Percentiles rank a stretch among this genome's conserved stretches.
Evolutionary conservation across 23 red algal species (phyloP).

Genomic region (Gracilaria caudata): DNA sequence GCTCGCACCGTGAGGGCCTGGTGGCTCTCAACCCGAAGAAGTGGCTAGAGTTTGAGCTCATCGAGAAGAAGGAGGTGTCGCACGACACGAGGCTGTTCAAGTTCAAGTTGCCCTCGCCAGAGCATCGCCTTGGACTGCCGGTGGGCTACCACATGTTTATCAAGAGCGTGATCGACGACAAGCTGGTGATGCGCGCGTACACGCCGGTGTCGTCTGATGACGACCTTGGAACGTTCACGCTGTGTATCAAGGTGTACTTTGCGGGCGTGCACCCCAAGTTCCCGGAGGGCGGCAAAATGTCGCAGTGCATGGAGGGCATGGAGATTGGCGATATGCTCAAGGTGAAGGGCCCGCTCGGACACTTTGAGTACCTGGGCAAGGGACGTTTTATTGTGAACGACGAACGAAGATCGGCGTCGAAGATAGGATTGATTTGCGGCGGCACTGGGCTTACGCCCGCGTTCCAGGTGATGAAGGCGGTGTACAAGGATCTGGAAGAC

Average conservation of each 20-base stretch:
- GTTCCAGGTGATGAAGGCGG: conserved; percentile 91
- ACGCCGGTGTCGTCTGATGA: conserved; percentile 86
- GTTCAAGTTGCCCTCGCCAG: conserved; percentile 75
- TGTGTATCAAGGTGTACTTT: conserved; percentile 96
- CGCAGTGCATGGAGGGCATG: conserved; percentile 92
- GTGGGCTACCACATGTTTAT: conserved; percentile 94
- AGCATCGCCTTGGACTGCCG: conserved; percentile 81
- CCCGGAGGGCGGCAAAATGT: conserved; percentile 89
- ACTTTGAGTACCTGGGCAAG: conserved; percentile 84
- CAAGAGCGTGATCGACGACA: conserved; percentile 73
- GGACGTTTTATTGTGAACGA: conserved; percentile 75
- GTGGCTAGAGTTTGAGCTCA: conserved; percentile 72
- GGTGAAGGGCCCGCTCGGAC: conserved; percentile 94
- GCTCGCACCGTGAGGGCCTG: neutral
- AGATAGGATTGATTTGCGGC: conserved; percentile 87
- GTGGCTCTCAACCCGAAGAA: conserved; percentile 83
- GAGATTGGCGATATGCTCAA: conserved; percentile 88
- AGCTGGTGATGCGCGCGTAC: conserved; percentile 93
- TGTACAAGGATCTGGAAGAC: conserved; percentile 79
- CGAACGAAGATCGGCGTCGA: conserved; percentile 38
- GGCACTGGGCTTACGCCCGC: conserved; percentile 94
- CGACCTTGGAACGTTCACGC: conserved; percentile 74
- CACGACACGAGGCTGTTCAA: conserved; percentile 82
- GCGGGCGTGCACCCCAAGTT: conserved; percentile 85
- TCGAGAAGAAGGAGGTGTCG: conserved; percentile 73